Conservation (phyloP, 805 yeast genomes). For the Clavispora carvajalis region DNA sequence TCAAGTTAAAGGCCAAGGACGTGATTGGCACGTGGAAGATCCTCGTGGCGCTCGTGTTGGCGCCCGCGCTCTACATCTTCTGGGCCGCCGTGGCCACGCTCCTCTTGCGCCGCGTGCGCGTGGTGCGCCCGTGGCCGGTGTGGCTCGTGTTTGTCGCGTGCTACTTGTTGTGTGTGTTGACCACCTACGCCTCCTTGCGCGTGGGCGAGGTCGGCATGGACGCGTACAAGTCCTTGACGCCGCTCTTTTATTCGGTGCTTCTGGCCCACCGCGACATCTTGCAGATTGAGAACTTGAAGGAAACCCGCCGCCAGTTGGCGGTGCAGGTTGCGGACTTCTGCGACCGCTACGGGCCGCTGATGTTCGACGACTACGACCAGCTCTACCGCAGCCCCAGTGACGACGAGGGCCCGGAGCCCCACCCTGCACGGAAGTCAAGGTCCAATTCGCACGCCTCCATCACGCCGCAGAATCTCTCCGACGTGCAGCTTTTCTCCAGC, state of each 20-base stretch:
- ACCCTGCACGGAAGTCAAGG: not conserved
- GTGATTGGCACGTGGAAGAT: slow-evolving; percentile 42
- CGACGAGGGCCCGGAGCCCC: not conserved
- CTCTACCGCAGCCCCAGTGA: slow-evolving; percentile 15
- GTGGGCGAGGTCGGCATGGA: slow-evolving; percentile 40
- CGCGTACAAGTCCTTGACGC: slow-evolving; percentile 35
- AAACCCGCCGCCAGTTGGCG: slow-evolving; percentile 22
- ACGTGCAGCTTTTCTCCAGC: slow-evolving; percentile 26
- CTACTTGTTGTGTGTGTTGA: slow-evolving; percentile 33
- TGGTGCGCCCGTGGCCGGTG: slow-evolving; percentile 11
- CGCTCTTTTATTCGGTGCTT: slow-evolving; percentile 30
- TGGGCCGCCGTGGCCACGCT: slow-evolving; percentile 30
- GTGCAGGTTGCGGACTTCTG: slow-evolving; percentile 30
- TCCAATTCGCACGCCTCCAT: slow-evolving; percentile 2
- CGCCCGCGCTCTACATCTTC: slow-evolving; percentile 36
- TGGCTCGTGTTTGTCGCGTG: slow-evolving; percentile 23
- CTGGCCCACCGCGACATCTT: slow-evolving; percentile 23
- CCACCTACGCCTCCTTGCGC: slow-evolving; percentile 38
- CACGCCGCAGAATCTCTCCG: slow-evolving; percentile 19
- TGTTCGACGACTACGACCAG: slow-evolving; percentile 33
- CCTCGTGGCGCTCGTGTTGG: slow-evolving; percentile 36
- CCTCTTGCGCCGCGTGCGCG: slow-evolving; percentile 12
- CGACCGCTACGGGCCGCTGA: slow-evolving; percentile 31
- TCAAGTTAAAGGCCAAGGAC: slow-evolving; percentile 37
- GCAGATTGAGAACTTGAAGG: slow-evolving; percentile 30